Evolutionary conservation across 306 rosid species (phyloP), one percentile per base, ranked within the genome.

Genomic region (Prunus kanzakura): DNA sequence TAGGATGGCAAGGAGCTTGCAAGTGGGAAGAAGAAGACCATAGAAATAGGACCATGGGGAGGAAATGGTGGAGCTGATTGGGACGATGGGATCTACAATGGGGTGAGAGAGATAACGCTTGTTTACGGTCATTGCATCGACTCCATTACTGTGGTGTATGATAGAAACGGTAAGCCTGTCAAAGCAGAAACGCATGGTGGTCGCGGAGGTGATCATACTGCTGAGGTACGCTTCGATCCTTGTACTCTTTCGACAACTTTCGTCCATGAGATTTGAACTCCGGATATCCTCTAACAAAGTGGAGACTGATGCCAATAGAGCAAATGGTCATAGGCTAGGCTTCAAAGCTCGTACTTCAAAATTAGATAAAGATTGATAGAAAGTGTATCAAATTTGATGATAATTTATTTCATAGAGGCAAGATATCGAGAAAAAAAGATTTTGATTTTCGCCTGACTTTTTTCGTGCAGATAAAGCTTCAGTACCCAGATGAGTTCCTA

Each of bases 41-140:
- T 62, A 47, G 4, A 19, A 69, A 73, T 81, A 68, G 91, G 92
- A 68, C 87, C 96, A 64, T 87, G 92, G 93, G 92, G 92, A 76
- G 95, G 95, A 45, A 82, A 80, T 13, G 94, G 92, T 0, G 97
- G 95, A 55, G 78, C 25, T 49, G 72, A 50, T 71, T 89, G 92
- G 97, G 94, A 89, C 38, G 94, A 89, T 72, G 92, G 97, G 15
- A 38, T 52, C 76, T 87, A 84, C 79, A 58, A 68, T 41, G 91
- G 91, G 20, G 83, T 91, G 47, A 88, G 89, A 69, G 88, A 86
- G 82, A 77, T 89, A 64, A 80, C 67, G 4, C 71, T 91, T 0
- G 81, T 64, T 64, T 86, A 82, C 47, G 91, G 66, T 63, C 86
- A 15, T 62, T 84, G 88, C 78, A 86, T 91, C 57, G 89, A 88